phyloP scores from a whole-genome alignment of 2,329 filamentous ascomycete species.

The Fusarium dlaminii region DNA sequence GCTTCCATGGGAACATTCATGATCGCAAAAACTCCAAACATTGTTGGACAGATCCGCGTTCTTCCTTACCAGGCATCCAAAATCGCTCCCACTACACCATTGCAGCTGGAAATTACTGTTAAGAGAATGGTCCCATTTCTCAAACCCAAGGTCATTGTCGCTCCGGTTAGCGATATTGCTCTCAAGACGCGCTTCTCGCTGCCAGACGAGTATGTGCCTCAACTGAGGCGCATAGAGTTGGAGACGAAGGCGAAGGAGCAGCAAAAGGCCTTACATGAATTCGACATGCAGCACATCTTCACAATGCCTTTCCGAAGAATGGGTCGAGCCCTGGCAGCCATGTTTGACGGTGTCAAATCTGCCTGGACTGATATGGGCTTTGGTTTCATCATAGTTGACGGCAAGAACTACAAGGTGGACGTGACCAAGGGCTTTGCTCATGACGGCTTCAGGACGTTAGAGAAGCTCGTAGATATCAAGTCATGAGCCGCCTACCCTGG shows the following conservation, averaged over 20 bases:
- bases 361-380: constrained; percentile 68
- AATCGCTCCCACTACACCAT: constrained; percentile 21
- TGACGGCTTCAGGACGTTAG: constrained; percentile 67
- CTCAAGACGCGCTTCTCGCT: constrained; percentile 53
- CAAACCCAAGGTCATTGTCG: constrained; percentile 53
- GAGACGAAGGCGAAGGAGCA: constrained; percentile 51
- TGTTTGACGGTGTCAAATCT: constrained; percentile 58
- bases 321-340: constrained; percentile 50
- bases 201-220: constrained; percentile 50
- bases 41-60: constrained; percentile 68
- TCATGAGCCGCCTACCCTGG: constrained; percentile 10
- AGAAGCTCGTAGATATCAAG: constrained; percentile 58
- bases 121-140: constrained; percentile 61
- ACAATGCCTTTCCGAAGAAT: constrained; percentile 66
- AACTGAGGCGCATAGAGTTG: constrained; percentile 44
- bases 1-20: constrained; percentile 68
- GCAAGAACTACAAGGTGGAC: constrained; percentile 65
- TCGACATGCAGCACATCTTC: constrained; percentile 65
- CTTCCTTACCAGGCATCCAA: constrained; percentile 52
- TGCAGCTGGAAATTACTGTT: constrained; percentile 63
- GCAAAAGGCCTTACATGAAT: constrained; percentile 55
- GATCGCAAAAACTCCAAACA: constrained; percentile 63
- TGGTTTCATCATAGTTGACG: constrained; percentile 58
- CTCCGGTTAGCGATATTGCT: constrained; percentile 46
- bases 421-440: constrained; percentile 66